Evolutionary conservation across 306 rosid genomes (phyloP).

Genomic region (Prunus mongolica): DNA sequence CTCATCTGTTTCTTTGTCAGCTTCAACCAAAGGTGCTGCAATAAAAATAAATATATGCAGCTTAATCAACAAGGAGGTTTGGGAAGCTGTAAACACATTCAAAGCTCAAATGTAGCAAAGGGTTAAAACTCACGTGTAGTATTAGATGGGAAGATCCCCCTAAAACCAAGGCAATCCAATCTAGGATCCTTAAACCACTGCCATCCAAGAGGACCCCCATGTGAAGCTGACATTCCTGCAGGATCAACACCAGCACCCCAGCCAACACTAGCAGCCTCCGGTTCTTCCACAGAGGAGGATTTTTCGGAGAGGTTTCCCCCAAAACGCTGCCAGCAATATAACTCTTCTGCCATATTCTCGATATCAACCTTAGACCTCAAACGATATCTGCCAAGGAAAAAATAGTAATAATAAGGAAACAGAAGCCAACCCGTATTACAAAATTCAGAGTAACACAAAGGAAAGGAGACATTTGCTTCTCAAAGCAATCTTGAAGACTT

Average conservation of each 20-base stretch:
- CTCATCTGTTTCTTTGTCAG: slow-evolving; percentile 78
- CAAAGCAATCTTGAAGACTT: too few species aligned
- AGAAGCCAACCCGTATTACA: neutral
- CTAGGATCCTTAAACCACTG: slow-evolving; percentile 96
- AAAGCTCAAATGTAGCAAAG: slow-evolving; percentile 24
- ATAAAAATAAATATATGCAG: neutral
- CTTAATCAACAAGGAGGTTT: neutral
- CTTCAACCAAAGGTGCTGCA: slow-evolving; percentile 85
- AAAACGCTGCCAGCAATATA: slow-evolving; percentile 85
- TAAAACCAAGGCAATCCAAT: slow-evolving; percentile 73
- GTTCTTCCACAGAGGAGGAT: slow-evolving; percentile 52
- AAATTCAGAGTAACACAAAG: neutral
- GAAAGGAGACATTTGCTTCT: neutral
- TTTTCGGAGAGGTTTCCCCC: slow-evolving; percentile 45
- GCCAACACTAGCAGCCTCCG: slow-evolving; percentile 80
- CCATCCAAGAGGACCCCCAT: slow-evolving; percentile 57
- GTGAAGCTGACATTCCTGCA: slow-evolving; percentile 55
- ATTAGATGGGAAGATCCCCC: slow-evolving; percentile 83
- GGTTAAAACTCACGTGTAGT: slow-evolving; percentile 53
- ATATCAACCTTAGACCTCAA: slow-evolving; percentile 96
- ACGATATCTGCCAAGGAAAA: slow-evolving; percentile 52
- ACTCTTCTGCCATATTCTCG: slow-evolving; percentile 62
- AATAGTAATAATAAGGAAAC: neutral
- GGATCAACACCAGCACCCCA: slow-evolving; percentile 73
- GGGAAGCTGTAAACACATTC: slow-evolving; percentile 6